Evolutionary conservation across 306 rosid genomes (phyloP).

Genomic region (Cicer bijugum): DNA sequence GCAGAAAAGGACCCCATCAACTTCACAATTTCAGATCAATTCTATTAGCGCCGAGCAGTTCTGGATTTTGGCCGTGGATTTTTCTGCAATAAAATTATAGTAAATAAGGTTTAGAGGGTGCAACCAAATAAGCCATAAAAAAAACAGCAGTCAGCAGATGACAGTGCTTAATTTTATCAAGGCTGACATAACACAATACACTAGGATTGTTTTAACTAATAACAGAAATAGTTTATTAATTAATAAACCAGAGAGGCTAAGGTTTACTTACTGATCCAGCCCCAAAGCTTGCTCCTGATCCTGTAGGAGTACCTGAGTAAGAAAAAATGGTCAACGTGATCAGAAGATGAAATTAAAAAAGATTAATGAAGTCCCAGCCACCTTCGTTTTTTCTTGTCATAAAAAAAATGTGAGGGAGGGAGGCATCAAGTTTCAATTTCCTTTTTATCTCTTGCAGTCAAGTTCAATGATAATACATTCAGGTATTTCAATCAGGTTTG

Average conservation of each 20-base stretch:
- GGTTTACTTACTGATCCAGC: conserved; percentile 64
- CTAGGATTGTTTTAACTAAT: not conserved
- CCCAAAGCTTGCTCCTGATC: conserved; percentile 92
- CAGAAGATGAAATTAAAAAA: conserved; percentile 24
- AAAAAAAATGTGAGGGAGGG: not conserved
- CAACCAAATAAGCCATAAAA: conserved; percentile 26
- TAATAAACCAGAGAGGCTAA: conserved; percentile 17
- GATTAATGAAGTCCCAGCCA: conserved; percentile 17
- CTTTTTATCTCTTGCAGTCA: conserved; percentile 2
- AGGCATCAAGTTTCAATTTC: conserved; percentile 18
- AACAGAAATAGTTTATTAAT: conserved; percentile 21
- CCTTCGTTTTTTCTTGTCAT: conserved; percentile 2
- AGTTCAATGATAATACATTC: conserved; percentile 16
- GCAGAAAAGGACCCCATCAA: conserved; percentile 37
- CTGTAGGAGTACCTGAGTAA: conserved; percentile 71
- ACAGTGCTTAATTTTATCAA: conserved; percentile 30
- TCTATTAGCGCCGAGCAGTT: conserved; percentile 65
- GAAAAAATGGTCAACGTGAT: conserved; percentile 26
- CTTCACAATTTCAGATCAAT: conserved; percentile 38
- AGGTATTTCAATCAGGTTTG: conserved; percentile 27
- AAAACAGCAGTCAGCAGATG: conserved; percentile 29
- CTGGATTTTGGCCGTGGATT: conserved; percentile 75
- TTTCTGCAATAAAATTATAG: conserved; percentile 62
- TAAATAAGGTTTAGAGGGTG: conserved; percentile 35
- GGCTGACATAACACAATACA: not conserved